Evolutionary conservation across 495 filamentous ascomycete genomes (phyloP).

Genomic region (Endocarpon pusillum): DNA sequence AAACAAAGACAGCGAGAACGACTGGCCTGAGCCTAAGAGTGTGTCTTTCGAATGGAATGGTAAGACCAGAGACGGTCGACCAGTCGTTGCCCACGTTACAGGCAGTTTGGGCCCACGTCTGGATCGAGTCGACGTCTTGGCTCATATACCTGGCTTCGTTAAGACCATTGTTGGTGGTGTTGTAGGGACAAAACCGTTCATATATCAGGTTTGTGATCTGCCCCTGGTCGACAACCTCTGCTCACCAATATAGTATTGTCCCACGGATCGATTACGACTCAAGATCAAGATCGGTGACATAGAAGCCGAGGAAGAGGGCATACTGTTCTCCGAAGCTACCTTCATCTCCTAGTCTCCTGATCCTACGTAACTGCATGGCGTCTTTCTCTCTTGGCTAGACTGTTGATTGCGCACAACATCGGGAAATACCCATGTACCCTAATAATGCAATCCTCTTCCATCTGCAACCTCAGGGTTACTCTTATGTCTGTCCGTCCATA

Average conservation of each 20-base stretch:
- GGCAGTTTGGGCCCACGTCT: constrained; percentile 49
- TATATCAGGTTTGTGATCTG: constrained; percentile 57
- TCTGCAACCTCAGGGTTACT: no score
- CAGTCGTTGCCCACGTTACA: constrained; percentile 47
- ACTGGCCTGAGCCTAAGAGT: constrained; percentile 73
- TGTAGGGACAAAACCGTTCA: constrained; percentile 85
- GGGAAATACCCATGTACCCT: no score
- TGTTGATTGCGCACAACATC: no score
- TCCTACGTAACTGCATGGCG: no score
- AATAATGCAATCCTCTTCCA: no score
- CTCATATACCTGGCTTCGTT: constrained; percentile 84
- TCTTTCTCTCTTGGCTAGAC: no score
- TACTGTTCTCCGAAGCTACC: constrained; percentile 68
- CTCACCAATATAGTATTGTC: constrained; percentile 38
- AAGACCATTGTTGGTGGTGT: constrained; percentile 79
- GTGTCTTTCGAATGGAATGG: constrained; percentile 68
- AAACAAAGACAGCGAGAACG: constrained; percentile 54
- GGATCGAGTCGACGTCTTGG: constrained; percentile 91
- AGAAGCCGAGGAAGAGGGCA: constrained; percentile 59
- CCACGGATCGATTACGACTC: constrained; percentile 43
- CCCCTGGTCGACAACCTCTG: not conserved
- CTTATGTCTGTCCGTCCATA: no score
- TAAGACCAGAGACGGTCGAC: constrained; percentile 57
- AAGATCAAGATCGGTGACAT: constrained; percentile 71
- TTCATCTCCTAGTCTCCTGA: constrained; percentile 83